Conservation (phyloP, 2,329 filamentous ascomycete genomes). For the Beauveria scarabaeidicola region DNA sequence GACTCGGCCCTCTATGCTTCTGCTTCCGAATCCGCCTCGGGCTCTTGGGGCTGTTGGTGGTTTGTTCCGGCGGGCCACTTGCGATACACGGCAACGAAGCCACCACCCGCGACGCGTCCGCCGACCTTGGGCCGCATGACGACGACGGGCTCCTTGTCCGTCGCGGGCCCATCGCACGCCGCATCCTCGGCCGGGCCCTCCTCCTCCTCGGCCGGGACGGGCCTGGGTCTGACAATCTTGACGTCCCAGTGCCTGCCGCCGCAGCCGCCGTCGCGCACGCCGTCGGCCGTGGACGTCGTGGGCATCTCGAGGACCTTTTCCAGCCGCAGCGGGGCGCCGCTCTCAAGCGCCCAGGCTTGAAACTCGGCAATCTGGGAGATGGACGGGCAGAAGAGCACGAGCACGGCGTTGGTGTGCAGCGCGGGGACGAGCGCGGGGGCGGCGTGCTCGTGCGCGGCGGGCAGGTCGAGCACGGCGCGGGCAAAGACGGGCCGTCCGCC, state of each 20-base stretch:
- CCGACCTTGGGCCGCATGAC: slow-evolving; percentile 35
- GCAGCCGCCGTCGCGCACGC: slow-evolving; percentile 34
- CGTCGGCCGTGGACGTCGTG: slow-evolving; percentile 28
- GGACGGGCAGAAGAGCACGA: slow-evolving; percentile 67
- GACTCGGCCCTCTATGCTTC: too few species aligned
- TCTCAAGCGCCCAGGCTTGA: slow-evolving; percentile 35
- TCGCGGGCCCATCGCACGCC: not conserved
- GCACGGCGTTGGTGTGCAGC: slow-evolving; percentile 53
- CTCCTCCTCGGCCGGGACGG: slow-evolving; percentile 14
- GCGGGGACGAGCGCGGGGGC: slow-evolving; percentile 42
- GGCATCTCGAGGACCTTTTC: slow-evolving; percentile 54
- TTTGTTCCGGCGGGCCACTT: slow-evolving; percentile 20
- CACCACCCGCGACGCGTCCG: slow-evolving; percentile 30
- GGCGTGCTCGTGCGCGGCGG: slow-evolving; percentile 44
- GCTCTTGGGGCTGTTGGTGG: not conserved
- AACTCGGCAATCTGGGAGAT: slow-evolving; percentile 69
- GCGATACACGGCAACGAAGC: slow-evolving; percentile 32
- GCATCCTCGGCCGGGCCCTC: slow-evolving; percentile 6
- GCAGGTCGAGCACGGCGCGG: slow-evolving; percentile 67
- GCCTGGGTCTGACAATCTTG: slow-evolving; percentile 33
- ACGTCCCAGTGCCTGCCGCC: slow-evolving; percentile 58
- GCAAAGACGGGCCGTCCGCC: slow-evolving; percentile 53
- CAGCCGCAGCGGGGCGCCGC: slow-evolving; percentile 44
- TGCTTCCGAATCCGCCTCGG: not conserved
- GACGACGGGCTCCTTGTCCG: slow-evolving; percentile 21